phyloP scores from a whole-genome alignment of 805 yeast species.

The Suhomyces emberorum region DNA sequence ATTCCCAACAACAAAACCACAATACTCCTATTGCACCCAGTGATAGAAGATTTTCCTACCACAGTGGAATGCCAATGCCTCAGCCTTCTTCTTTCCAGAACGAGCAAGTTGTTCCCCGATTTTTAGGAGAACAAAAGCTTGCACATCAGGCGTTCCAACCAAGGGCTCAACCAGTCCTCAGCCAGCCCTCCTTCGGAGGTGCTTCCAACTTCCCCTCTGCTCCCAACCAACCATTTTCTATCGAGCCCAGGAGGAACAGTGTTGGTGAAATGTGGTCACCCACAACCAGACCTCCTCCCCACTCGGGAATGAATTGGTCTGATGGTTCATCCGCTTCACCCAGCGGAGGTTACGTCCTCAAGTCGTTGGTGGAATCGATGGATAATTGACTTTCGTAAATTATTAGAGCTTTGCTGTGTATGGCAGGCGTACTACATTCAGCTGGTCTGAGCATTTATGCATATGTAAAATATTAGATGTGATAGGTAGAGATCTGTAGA shows the following conservation, averaged over 20 bases:
- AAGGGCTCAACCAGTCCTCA: background rate
- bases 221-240: background rate
- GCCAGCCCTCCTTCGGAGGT: background rate
- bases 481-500: no score
- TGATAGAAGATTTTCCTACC: background rate
- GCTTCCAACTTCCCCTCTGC: background rate
- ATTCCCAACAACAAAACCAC: background rate
- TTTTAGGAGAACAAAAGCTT: background rate
- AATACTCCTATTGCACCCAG: background rate
- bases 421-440: background rate
- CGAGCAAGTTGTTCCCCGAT: background rate
- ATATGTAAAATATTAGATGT: no score
- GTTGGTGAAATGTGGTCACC: constrained; percentile 1
- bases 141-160: background rate
- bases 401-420: background rate
- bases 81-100: background rate
- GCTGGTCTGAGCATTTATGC: constrained; percentile 1
- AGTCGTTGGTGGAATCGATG: constrained; percentile 41
- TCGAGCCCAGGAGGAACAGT: constrained; percentile 4
- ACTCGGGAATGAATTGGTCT: background rate
- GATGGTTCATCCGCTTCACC: background rate
- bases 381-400: constrained; percentile 21
- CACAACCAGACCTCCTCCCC: background rate
- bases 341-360: constrained; percentile 30
- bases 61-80: constrained; percentile 1